Evolutionary conservation across 2,329 filamentous ascomycete species (phyloP).

Genomic region (Alternaria gaisen): DNA sequence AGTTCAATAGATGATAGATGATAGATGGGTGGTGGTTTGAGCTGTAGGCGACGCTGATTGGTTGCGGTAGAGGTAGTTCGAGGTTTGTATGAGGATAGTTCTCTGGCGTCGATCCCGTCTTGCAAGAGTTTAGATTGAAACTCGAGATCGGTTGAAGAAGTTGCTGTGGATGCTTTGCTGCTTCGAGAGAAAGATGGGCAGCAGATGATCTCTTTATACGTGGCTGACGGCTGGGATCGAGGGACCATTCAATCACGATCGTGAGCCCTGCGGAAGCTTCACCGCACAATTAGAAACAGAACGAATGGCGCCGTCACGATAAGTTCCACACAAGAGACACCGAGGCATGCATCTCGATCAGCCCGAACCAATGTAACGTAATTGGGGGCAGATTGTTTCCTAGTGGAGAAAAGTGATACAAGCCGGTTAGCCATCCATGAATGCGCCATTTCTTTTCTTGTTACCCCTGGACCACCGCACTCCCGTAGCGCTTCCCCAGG

Average conservation of each 20-base stretch:
- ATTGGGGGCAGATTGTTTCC: constrained; percentile 38
- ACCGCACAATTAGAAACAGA: constrained; percentile 44
- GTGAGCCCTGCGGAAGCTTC: constrained; percentile 24
- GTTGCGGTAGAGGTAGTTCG: constrained; percentile 29
- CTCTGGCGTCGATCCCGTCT: constrained; percentile 43
- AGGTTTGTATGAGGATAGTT: constrained; percentile 43
- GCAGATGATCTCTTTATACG: constrained; percentile 44
- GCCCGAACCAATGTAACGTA: constrained; percentile 34
- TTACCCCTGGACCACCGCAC: constrained; percentile 20
- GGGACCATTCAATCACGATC: constrained; percentile 29
- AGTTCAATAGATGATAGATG: constrained; percentile 14
- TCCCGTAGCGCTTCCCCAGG: constrained; percentile 29
- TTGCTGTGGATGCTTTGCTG: constrained; percentile 37
- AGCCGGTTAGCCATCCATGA: constrained; percentile 19
- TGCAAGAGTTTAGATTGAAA: constrained; percentile 30
- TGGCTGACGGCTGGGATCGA: constrained; percentile 18
- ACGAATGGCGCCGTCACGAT: constrained; percentile 40
- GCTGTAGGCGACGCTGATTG: constrained; percentile 16
- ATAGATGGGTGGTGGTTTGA: constrained; percentile 4
- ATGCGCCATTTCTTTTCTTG: constrained; percentile 33
- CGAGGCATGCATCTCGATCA: constrained; percentile 48
- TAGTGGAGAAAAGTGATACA: constrained; percentile 35
- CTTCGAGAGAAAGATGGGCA: constrained; percentile 31
- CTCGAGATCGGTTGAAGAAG: constrained; percentile 30
- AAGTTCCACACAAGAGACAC: constrained; percentile 36